Percentiles rank a stretch among this genome's conserved stretches.
phyloP scores from a whole-genome alignment of 2,329 filamentous ascomycete species.

The Ceratocystis destructans region DNA sequence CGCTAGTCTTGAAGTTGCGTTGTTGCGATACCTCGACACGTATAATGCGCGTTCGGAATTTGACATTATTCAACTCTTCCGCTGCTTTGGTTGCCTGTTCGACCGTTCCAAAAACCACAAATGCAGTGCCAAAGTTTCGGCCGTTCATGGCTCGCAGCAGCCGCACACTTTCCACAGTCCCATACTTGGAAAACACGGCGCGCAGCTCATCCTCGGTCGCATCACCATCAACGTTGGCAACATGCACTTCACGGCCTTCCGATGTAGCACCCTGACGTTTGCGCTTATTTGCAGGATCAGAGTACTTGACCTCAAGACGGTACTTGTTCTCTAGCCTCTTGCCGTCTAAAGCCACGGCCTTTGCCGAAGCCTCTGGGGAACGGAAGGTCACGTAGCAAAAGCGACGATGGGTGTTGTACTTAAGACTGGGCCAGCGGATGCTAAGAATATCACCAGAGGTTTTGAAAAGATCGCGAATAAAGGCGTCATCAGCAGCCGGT shows the following conservation, averaged over 20 bases:
- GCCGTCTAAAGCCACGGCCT: conserved; percentile 57
- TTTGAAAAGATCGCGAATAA: conserved; percentile 54
- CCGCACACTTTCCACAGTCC: conserved; percentile 57
- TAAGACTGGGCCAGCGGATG: conserved; percentile 80
- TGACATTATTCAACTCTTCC: conserved; percentile 54
- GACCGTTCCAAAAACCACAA: conserved; percentile 60
- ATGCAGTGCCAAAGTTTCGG: conserved; percentile 63
- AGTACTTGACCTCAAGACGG: conserved; percentile 65
- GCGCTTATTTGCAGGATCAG: conserved; percentile 67
- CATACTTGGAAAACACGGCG: conserved; percentile 60
- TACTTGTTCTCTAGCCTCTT: conserved; percentile 53
- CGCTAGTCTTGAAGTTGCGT: conserved; percentile 42
- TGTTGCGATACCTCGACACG: conserved; percentile 48
- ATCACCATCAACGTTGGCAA: conserved; percentile 52
- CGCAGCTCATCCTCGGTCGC: conserved; percentile 55
- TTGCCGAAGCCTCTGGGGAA: conserved; percentile 50
- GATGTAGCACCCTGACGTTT: conserved; percentile 63
- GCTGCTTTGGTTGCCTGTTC: conserved; percentile 54
- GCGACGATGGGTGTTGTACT: conserved; percentile 72
- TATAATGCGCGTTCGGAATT: conserved; percentile 54
- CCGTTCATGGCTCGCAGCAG: conserved; percentile 55
- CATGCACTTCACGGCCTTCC: conserved; percentile 77
- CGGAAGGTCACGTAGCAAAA: conserved; percentile 96
- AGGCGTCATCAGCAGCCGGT: conserved; percentile 56
- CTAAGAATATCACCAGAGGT: conserved; percentile 70